Evolutionary conservation across 441 rosid species (phyloP).

Genomic region (Aleurites moluccanus): DNA sequence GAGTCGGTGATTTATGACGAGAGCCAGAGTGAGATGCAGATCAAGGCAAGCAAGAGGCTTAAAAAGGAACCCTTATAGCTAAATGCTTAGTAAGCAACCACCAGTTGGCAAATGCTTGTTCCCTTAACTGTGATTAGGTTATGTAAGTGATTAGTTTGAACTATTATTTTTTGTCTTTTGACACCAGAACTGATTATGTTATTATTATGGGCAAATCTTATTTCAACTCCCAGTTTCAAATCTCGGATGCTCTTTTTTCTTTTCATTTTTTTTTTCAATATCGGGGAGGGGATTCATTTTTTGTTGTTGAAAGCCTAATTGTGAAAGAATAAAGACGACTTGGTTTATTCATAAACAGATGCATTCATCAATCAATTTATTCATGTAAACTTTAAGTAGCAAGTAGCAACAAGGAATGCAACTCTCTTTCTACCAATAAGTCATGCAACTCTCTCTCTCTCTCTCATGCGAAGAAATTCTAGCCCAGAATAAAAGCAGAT

Average conservation of each 20-base stretch:
- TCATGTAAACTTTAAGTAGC: neutral
- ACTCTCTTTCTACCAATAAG: too few relatives aligned
- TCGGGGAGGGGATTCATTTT: neutral
- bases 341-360: neutral
- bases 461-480: neutral
- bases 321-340: neutral
- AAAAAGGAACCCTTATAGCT: neutral
- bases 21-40: neutral
- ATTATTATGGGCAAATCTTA: too few relatives aligned
- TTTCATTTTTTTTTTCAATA: too few relatives aligned
- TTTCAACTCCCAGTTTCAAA: too few relatives aligned
- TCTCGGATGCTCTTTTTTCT: too few relatives aligned
- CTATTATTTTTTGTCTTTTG: too few relatives aligned
- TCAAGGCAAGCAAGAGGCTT: neutral
- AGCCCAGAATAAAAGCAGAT: neutral
- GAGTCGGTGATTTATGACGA: slow-evolving; percentile 9
- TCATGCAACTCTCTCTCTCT: slow-evolving; percentile 4
- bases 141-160: too few relatives aligned
- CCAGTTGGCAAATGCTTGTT: too few relatives aligned
- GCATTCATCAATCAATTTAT: slow-evolving; percentile 3
- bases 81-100: neutral
- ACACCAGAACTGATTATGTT: too few relatives aligned
- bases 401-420: neutral
- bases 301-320: neutral
- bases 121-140: too few relatives aligned